Percentiles rank a stretch among this genome's conserved stretches.
Conservation (phyloP, 148 eudicot genomes). For the Spergularia bocconei region DNA sequence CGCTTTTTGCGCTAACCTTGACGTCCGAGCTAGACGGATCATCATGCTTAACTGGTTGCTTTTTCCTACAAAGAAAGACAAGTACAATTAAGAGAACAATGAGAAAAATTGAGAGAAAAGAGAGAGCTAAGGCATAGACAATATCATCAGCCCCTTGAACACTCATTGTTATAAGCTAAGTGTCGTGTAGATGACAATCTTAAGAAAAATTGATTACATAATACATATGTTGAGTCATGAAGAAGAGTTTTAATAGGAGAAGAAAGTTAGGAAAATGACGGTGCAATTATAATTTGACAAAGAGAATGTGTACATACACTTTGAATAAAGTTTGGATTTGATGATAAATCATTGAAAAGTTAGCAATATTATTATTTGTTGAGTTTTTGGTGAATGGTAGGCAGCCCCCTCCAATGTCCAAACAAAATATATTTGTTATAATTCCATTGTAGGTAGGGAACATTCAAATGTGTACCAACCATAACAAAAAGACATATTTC, state of each 20-base stretch:
- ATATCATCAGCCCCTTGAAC: conserved; percentile 20
- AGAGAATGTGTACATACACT: conserved; percentile 20
- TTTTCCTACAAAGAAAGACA: conserved; percentile 41
- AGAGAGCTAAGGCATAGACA: conserved; percentile 35
- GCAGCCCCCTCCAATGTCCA: conserved; percentile 18
- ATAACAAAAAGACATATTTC: not conserved
- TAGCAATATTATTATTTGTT: conserved; percentile 7
- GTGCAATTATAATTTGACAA: conserved; percentile 27
- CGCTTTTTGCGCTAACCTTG: conserved; percentile 17
- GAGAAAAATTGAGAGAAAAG: conserved; percentile 37
- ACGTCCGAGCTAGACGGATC: not conserved
- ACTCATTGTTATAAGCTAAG: conserved; percentile 11
- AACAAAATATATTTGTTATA: conserved; percentile 23
- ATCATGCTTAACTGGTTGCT: not conserved
- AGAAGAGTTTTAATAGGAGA: not conserved
- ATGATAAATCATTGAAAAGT: not conserved
- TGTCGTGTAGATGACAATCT: conserved; percentile 13
- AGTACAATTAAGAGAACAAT: conserved; percentile 33
- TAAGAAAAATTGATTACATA: not conserved
- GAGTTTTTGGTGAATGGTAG: conserved; percentile 30
- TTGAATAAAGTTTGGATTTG: conserved; percentile 16
- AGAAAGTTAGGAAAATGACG: conserved; percentile 16
- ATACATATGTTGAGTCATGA: not conserved
- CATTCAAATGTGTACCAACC: conserved; percentile 18
- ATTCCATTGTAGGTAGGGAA: conserved; percentile 24